phyloP scores from a whole-genome alignment of 441 rosid species.

The Viola pubescens region DNA sequence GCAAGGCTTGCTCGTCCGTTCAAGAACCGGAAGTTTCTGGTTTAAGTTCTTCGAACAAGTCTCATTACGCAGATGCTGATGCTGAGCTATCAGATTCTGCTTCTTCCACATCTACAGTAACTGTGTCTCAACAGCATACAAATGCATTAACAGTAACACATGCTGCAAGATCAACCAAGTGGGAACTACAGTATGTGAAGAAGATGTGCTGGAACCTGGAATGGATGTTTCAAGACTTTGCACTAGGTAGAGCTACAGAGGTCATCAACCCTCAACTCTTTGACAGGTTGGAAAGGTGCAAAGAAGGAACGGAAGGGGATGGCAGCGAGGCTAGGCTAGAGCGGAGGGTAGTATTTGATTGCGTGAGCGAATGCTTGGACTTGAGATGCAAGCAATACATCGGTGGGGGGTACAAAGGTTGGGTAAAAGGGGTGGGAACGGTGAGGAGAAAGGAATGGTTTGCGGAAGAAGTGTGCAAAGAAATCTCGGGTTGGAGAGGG shows the following conservation, averaged over 20 bases:
- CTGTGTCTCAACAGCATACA: constrained; percentile 25
- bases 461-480: constrained; percentile 69
- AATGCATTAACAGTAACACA: constrained; percentile 10
- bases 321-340: constrained; percentile 30
- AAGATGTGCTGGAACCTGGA: constrained; percentile 52
- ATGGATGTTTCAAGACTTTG: constrained; percentile 55
- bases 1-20: constrained; percentile 39
- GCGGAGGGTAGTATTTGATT: constrained; percentile 59
- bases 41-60: constrained; percentile 30
- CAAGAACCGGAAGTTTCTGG: constrained; percentile 44
- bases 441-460: constrained; percentile 47
- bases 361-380: constrained; percentile 60
- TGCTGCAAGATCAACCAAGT: constrained; percentile 23
- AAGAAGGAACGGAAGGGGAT: constrained; percentile 23
- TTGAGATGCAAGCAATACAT: constrained; percentile 41
- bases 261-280: constrained; percentile 55
- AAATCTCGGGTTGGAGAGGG: constrained; percentile 51
- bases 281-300: constrained; percentile 47
- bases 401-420: constrained; percentile 47
- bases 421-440: constrained; percentile 40
- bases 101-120: constrained; percentile 41
- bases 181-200: constrained; percentile 66
- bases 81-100: constrained; percentile 60
- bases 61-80: constrained; percentile 38
- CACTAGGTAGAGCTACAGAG: constrained; percentile 34